These are phyloP conservation scores for Lichtheimia ornata DNA, from an alignment of 371 early-diverging fungal genomes.

Conservation along the genomic window DNA sequence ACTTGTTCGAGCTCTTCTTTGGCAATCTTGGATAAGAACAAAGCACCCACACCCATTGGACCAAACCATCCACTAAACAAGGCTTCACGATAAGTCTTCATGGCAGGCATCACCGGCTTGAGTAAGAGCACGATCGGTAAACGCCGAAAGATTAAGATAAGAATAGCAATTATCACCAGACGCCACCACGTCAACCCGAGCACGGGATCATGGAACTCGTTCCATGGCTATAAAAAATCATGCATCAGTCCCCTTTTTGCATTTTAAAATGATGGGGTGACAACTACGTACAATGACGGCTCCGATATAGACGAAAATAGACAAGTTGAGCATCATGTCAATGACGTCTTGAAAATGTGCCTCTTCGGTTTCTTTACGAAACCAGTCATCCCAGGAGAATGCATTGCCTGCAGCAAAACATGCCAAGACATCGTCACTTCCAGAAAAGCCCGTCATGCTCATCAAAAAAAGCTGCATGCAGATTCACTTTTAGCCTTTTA, in stretches of 20 bases:
- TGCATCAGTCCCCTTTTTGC: no score
- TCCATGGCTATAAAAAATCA: conserved; percentile 63
- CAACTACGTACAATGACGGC: conserved; percentile 62
- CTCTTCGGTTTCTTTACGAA: conserved; percentile 82
- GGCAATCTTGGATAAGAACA: conserved; percentile 76
- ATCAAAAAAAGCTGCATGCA: conserved; percentile 65
- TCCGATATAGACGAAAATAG: conserved; percentile 95
- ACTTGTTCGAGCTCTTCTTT: conserved; percentile 49
- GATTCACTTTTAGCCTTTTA: neutral
- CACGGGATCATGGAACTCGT: conserved; percentile 52
- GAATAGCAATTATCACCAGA: conserved; percentile 62
- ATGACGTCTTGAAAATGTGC: conserved; percentile 91
- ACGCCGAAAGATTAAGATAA: conserved; percentile 82
- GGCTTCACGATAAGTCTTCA: conserved; percentile 78
- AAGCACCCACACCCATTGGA: conserved; percentile 85
- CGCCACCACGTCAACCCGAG: conserved; percentile 66
- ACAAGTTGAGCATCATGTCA: conserved; percentile 87
- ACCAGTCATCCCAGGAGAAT: conserved; percentile 93
- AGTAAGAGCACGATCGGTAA: conserved; percentile 76
- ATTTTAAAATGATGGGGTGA: neutral
- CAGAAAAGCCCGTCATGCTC: conserved; percentile 80
- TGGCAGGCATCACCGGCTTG: conserved; percentile 69
- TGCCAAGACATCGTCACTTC: conserved; percentile 89
- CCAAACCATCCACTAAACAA: conserved; percentile 98
- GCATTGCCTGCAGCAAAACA: conserved; percentile 91